Evolutionary conservation across 2,329 filamentous ascomycete genomes (phyloP), one percentile per base, ranked within the genome.

Genomic region (Pseudocercospora eumusae): DNA sequence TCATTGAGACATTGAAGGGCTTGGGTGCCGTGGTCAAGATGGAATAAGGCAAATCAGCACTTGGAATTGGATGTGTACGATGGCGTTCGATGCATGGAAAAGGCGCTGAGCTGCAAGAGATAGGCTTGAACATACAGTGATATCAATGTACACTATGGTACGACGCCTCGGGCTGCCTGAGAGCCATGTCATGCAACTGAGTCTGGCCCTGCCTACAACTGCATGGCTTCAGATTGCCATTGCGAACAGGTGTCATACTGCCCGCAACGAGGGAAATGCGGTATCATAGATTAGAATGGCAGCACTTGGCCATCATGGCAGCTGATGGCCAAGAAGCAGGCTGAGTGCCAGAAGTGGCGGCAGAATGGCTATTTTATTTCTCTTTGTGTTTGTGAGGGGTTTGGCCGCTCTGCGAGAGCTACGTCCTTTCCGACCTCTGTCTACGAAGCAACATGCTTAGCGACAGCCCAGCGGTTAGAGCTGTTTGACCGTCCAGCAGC

Each of bases 1-100:
- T 99, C 75, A 87, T 99, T 63, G 91, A 91, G 78, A 88, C 91
- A 45, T 85, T 99, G 83, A 98, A 98, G 87, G 93, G 86, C 69
- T 82, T 99, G 65, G 95, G 95, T 68, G 95, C 89, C 67, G 92
- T 90, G 68, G 93, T 91, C 64, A 81, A 85, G 67, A 95, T 99
- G 91, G 95, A 99, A 78, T 98, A 68, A 36, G 33, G 13, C 47
- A 58, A n/a, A n/a, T 28, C 20, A 18, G 7, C 10, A 31, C 1
- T 28, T 50, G 13, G 42, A 21, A 27, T 5, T n/a, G 11, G 33
- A 23, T 31, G 40, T 53, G 57, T 23, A 54, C 52, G 18, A 55
- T 60, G 61, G 53, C 52, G 44, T 57, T 27, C 23, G 28, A 56
- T 57, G 61, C 61, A 57, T 63, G 52, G 25, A 50, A 54, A 28